Percentiles rank a stretch among this genome's conserved stretches.
phyloP scores from a whole-genome alignment of 1,284 basidiomycete genomes.

The Anthracocystis panici-leucophaei region DNA sequence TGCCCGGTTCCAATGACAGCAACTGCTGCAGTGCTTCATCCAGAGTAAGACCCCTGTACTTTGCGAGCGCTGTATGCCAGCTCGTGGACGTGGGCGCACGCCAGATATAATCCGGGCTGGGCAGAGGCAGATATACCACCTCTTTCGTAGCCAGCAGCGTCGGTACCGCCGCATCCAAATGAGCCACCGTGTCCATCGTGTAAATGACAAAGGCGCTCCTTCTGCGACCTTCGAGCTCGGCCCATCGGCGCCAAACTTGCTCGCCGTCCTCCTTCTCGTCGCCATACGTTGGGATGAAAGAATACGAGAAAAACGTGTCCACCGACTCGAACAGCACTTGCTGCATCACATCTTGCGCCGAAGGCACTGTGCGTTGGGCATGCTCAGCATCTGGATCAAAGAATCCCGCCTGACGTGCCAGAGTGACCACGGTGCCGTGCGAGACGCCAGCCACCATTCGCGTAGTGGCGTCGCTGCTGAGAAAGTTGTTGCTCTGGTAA shows the following conservation, averaged over 20 bases:
- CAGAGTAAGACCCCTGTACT: conserved; percentile 47
- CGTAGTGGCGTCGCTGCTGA: conserved; percentile 48
- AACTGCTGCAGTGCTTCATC: conserved; percentile 55
- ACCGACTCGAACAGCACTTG: conserved; percentile 40
- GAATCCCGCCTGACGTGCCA: conserved; percentile 60
- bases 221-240: conserved; percentile 57
- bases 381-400: conserved; percentile 54
- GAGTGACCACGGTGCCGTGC: conserved; percentile 49
- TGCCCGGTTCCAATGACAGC: conserved; percentile 25
- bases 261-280: conserved; percentile 45
- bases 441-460: conserved; percentile 50
- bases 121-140: conserved; percentile 57
- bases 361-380: conserved; percentile 20
- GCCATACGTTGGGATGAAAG: conserved; percentile 44
- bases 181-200: conserved; percentile 57
- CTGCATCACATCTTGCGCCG: conserved; percentile 42
- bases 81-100: conserved; percentile 44
- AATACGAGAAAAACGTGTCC: conserved; percentile 48
- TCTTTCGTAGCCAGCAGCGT: conserved; percentile 50
- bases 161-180: conserved; percentile 53
- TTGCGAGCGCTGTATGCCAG: conserved; percentile 41
- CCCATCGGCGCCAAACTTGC: conserved; percentile 60
- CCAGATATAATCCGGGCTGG: conserved; percentile 57
- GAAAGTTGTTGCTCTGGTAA: conserved; percentile 58
- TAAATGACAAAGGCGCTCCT: conserved; percentile 56